phyloP scores from a whole-genome alignment of 306 rosid species.

The Sophora flavescens region DNA sequence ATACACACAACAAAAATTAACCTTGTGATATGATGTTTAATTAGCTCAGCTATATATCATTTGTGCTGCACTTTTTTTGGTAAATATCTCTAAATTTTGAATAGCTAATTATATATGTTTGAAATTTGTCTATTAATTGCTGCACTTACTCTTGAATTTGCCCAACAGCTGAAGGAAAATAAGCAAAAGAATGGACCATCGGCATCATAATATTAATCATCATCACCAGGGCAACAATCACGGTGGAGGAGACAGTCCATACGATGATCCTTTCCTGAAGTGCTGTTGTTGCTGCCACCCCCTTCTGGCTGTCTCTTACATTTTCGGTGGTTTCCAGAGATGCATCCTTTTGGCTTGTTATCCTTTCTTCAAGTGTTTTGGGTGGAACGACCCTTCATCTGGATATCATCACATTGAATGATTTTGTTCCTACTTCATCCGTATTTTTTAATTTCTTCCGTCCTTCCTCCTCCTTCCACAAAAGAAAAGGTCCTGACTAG shows the following conservation, averaged over 20 bases:
- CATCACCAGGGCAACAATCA: neutral
- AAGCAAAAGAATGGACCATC: neutral
- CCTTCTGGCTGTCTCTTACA: conserved; percentile 5
- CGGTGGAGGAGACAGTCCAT: conserved; percentile 32
- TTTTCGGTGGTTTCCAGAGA: conserved; percentile 18
- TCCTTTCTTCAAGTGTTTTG: conserved; percentile 25
- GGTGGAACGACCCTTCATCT: conserved; percentile 7
- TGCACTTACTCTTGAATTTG: neutral
- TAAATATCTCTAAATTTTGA: neutral
- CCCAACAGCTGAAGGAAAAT: neutral
- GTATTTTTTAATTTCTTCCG: neutral
- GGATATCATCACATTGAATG: neutral
- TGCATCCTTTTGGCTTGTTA: conserved; percentile 18
- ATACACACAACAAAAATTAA: no score
- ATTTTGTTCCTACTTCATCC: neutral
- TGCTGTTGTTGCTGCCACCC: conserved; percentile 34
- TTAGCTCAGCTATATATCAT: no score
- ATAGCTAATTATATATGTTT: no score
- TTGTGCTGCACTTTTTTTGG: no score
- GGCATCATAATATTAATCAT: neutral
- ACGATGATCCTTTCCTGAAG: conserved; percentile 36
- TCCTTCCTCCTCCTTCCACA: neutral
- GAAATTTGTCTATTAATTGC: neutral
- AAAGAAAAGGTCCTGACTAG: neutral
- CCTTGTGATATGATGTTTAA: no score